Conservation (phyloP, 371 early-diverging fungal species). For the Amoeboaphelidium occidentale region DNA sequence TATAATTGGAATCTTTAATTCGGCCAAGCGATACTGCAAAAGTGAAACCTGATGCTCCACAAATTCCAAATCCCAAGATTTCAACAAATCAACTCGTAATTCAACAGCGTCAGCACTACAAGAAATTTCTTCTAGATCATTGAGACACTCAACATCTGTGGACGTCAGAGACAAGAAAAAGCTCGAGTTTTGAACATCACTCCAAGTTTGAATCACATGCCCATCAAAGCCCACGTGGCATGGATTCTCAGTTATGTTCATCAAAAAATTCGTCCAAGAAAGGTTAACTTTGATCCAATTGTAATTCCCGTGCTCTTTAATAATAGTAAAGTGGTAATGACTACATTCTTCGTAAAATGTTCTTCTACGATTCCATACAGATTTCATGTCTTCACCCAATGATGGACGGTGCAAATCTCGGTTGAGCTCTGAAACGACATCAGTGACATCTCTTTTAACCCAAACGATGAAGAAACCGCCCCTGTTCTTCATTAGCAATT, state of each 20-base stretch:
- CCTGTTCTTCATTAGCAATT: slow-evolving; percentile 27
- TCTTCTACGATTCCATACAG: slow-evolving; percentile 51
- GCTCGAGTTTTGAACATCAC: slow-evolving; percentile 19
- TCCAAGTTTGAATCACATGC: no score
- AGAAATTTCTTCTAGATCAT: slow-evolving; percentile 21
- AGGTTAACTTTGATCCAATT: no score
- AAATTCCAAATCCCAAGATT: slow-evolving; percentile 24
- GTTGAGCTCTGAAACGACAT: slow-evolving; percentile 45
- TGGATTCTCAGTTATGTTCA: no score
- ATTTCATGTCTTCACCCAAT: slow-evolving; percentile 49
- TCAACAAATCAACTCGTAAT: slow-evolving; percentile 68
- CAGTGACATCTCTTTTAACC: slow-evolving; percentile 52
- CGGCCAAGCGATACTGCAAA: slow-evolving; percentile 31
- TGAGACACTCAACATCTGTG: slow-evolving; percentile 28
- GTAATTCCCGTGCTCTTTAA: slow-evolving; percentile 5
- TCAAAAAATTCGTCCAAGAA: no score
- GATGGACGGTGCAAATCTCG: slow-evolving; percentile 59
- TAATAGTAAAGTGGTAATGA: slow-evolving; percentile 44
- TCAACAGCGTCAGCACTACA: slow-evolving; percentile 74
- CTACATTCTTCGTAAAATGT: slow-evolving; percentile 50
- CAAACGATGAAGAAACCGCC: no score
- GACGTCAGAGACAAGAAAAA: slow-evolving; percentile 75
- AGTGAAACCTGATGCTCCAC: slow-evolving; percentile 50
- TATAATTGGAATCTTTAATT: slow-evolving; percentile 42
- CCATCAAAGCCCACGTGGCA: no score